phyloP scores from a whole-genome alignment of 2,329 filamentous ascomycete genomes.

The Colletotrichum zoysiae region DNA sequence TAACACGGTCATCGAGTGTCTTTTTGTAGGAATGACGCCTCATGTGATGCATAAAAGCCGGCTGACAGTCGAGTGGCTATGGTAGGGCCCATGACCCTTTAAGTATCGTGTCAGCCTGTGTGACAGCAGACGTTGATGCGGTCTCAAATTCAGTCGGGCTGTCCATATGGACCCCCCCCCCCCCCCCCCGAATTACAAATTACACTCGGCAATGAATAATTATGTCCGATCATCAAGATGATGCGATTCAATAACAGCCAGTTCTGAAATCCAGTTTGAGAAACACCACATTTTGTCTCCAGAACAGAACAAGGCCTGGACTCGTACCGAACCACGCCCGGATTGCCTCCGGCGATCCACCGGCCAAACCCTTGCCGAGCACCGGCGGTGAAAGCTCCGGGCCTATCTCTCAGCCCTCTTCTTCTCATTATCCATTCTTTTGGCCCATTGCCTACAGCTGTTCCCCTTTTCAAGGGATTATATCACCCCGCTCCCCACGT shows the following conservation, averaged over 20 bases:
- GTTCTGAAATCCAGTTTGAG: background rate
- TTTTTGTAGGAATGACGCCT: background rate
- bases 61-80: background rate
- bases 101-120: background rate
- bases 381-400: slow-evolving; percentile 35
- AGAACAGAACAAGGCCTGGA: background rate
- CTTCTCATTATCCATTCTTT: slow-evolving; percentile 1
- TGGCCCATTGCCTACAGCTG: background rate
- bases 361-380: slow-evolving; percentile 28
- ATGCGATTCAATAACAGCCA: background rate
- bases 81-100: background rate
- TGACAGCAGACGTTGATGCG: background rate
- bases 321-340: slow-evolving; percentile 26
- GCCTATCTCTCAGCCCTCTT: background rate
- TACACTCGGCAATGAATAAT: background rate
- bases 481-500: background rate
- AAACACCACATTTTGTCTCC: background rate
- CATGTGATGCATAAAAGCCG: background rate
- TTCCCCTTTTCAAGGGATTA: background rate
- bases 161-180: background rate
- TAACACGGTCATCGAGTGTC: background rate
- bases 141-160: slow-evolving; percentile 2
- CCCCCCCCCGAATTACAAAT: too few relatives aligned
- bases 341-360: slow-evolving; percentile 20
- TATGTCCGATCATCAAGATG: background rate